Conservation (phyloP, 179 eudicot species). For the Actinidia arguta region DNA sequence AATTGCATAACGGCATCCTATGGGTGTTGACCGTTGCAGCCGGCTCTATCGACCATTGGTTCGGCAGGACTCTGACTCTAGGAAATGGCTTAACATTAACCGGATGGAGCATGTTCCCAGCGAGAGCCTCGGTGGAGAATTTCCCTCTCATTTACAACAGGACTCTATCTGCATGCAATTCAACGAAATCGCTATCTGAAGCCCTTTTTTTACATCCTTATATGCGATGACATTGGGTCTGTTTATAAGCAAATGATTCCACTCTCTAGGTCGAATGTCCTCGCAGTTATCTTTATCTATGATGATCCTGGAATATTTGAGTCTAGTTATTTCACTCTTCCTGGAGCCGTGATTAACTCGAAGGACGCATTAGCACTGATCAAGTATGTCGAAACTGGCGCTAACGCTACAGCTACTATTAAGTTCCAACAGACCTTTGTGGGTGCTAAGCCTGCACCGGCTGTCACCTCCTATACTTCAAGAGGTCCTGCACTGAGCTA, state of each 20-base stretch:
- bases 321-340: neutral
- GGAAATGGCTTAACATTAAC: slow-evolving; percentile 29
- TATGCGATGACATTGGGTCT: neutral
- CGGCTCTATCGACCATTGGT: slow-evolving; percentile 38
- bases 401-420: slow-evolving; percentile 35
- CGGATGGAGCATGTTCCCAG: slow-evolving; percentile 49
- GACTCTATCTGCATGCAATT: neutral
- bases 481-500: slow-evolving; percentile 60
- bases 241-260: fast-evolving
- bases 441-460: slow-evolving; percentile 51
- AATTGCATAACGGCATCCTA: slow-evolving; percentile 40
- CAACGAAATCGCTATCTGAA: neutral
- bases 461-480: slow-evolving; percentile 47
- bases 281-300: neutral
- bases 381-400: slow-evolving; percentile 27
- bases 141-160: slow-evolving; percentile 22
- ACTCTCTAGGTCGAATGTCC: neutral
- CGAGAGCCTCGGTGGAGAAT: slow-evolving; percentile 39
- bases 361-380: slow-evolving; percentile 30
- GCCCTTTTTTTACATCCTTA: slow-evolving; percentile 4
- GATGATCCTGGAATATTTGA: neutral
- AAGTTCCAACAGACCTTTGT: slow-evolving; percentile 50
- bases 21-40: slow-evolving; percentile 56
- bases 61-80: slow-evolving; percentile 30
- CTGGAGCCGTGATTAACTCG: slow-evolving; percentile 30